phyloP scores from a whole-genome alignment of 2,329 filamentous ascomycete species.

The Trichophyton simii region DNA sequence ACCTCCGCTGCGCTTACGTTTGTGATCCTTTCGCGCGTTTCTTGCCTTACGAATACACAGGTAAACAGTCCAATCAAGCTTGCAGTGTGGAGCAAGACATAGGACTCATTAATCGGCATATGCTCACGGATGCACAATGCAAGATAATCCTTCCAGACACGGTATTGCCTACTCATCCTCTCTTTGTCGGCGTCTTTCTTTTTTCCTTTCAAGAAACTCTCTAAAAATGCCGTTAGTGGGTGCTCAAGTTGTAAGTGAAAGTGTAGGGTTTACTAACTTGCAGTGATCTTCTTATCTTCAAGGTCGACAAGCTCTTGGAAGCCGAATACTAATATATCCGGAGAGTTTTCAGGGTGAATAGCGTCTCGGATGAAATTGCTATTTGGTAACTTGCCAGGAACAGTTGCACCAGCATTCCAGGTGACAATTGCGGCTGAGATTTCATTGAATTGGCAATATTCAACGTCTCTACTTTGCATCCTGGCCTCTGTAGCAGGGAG shows the following conservation, averaged over 20 bases:
- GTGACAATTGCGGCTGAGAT: slow-evolving; percentile 72
- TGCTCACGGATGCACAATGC: slow-evolving; percentile 70
- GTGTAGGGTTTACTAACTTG: slow-evolving; percentile 46
- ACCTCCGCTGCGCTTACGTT: slow-evolving; percentile 71
- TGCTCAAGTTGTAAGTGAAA: neutral
- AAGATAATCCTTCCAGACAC: slow-evolving; percentile 88
- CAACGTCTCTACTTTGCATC: slow-evolving; percentile 70
- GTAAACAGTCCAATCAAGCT: slow-evolving; percentile 91
- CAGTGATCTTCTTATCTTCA: slow-evolving; percentile 92
- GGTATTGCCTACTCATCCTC: slow-evolving; percentile 93
- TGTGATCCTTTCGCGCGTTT: slow-evolving; percentile 61
- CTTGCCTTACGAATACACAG: slow-evolving; percentile 82
- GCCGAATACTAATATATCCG: slow-evolving; percentile 87
- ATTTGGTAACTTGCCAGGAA: slow-evolving; percentile 71
- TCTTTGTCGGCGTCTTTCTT: slow-evolving; percentile 68
- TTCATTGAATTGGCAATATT: slow-evolving; percentile 78
- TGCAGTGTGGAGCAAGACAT: slow-evolving; percentile 75
- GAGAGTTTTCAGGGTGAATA: slow-evolving; percentile 60
- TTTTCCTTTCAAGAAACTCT: slow-evolving; percentile 64
- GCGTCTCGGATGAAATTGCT: slow-evolving; percentile 69
- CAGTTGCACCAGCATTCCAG: slow-evolving; percentile 95
- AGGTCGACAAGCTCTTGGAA: slow-evolving; percentile 98
- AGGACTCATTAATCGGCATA: slow-evolving; percentile 59
- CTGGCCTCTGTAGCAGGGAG: slow-evolving; percentile 48
- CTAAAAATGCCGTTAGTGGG: slow-evolving; percentile 29